Conservation (phyloP, 805 yeast species). For the Saturnispora dispora region DNA sequence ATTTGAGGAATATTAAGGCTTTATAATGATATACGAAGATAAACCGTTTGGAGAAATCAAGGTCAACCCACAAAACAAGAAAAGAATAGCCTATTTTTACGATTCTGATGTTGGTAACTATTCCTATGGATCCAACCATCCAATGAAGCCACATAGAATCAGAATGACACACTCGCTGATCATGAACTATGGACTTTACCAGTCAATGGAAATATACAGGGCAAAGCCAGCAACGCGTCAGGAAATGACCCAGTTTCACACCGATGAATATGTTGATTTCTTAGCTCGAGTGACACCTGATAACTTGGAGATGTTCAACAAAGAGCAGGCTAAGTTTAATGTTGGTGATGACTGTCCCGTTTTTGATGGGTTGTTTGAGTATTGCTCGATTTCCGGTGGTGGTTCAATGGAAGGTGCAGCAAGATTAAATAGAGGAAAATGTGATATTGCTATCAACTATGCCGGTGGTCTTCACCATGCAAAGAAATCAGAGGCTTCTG, state of each 20-base stretch:
- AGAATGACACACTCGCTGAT: constrained; percentile 97
- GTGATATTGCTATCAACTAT: constrained; percentile 88
- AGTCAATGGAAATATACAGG: constrained; percentile 93
- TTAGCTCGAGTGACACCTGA: constrained; percentile 87
- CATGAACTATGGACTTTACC: constrained; percentile 94
- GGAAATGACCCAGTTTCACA: constrained; percentile 97
- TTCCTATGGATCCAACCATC: constrained; percentile 97
- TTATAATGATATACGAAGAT: constrained; percentile 36
- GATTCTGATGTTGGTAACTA: constrained; percentile 95
- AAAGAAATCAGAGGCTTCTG: constrained; percentile 80
- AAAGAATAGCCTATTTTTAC: constrained; percentile 68
- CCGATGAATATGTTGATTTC: constrained; percentile 95
- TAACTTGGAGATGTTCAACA: constrained; percentile 75
- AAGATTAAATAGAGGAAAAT: constrained; percentile 67
- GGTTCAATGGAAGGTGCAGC: constrained; percentile 89
- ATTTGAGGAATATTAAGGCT: neutral
- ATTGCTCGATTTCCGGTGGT: constrained; percentile 75
- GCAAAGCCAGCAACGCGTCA: constrained; percentile 97
- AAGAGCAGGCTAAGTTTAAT: constrained; percentile 85
- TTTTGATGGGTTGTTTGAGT: constrained; percentile 69
- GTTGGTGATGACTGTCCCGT: constrained; percentile 94
- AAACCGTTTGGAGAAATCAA: constrained; percentile 58
- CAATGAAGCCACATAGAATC: constrained; percentile 98
- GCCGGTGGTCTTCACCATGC: constrained; percentile 95
- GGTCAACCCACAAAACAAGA: constrained; percentile 46